phyloP scores from a whole-genome alignment of 2,329 filamentous ascomycete species.

The Plectosphaerella plurivora region DNA sequence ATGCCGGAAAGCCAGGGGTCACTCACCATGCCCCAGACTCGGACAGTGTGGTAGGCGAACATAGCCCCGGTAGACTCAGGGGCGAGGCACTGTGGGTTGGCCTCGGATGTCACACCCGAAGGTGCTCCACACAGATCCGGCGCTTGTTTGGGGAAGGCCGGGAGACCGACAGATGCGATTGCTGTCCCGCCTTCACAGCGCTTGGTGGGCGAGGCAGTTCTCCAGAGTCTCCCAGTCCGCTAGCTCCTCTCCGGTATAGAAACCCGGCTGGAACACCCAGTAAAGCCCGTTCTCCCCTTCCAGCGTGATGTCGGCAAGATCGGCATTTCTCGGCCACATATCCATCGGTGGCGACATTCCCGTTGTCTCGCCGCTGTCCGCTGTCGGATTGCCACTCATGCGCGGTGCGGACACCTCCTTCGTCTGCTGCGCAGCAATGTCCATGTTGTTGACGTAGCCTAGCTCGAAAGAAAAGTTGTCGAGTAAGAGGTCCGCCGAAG shows the following conservation, averaged over 20 bases:
- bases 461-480: neutral
- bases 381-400: no score
- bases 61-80: no score
- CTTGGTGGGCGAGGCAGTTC: slow-evolving; percentile 1
- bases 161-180: no score
- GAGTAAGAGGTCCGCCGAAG: neutral
- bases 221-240: slow-evolving; percentile 7
- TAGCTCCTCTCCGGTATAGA: slow-evolving; percentile 6
- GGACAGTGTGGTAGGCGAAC: no score
- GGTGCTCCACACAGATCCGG: no score
- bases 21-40: no score
- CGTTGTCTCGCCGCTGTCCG: neutral
- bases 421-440: neutral
- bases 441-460: neutral
- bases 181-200: neutral
- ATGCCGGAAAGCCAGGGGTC: no score
- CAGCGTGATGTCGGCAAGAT: slow-evolving; percentile 2
- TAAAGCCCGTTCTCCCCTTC: slow-evolving; percentile 6
- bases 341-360: neutral
- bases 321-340: neutral
- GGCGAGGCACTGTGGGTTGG: no score
- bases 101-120: neutral
- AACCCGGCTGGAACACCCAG: slow-evolving; percentile 3
- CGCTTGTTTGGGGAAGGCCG: no score
- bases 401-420: neutral